A percentile compares a stretch with the other conserved stretches of the same genome.
Conservation (phyloP, 1,139 yeast species). For the Nadsonia starkeyi-henricii region DNA sequence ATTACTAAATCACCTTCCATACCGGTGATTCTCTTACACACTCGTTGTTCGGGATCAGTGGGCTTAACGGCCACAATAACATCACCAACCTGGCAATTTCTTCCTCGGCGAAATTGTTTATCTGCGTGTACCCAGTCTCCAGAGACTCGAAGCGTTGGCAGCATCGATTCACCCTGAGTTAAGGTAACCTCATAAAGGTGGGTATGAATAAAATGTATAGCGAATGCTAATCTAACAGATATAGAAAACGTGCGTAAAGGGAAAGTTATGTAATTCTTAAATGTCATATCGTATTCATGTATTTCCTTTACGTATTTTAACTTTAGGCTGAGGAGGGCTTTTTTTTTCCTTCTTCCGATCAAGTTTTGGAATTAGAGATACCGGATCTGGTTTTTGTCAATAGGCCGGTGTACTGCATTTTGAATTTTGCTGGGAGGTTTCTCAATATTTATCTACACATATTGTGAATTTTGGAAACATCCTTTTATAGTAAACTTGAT, state of each 20-base stretch:
- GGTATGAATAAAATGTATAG: constrained; percentile 52
- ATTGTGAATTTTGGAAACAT: too few species aligned
- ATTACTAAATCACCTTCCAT: constrained; percentile 86
- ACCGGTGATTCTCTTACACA: constrained; percentile 86
- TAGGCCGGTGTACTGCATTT: too few species aligned
- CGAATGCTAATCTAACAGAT: constrained; percentile 47
- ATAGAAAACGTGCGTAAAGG: constrained; percentile 13
- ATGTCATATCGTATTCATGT: background rate
- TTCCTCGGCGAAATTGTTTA: constrained; percentile 45
- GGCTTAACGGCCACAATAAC: constrained; percentile 83
- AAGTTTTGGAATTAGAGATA: too few species aligned
- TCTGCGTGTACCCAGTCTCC: constrained; percentile 73
- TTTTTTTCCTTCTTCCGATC: too few species aligned
- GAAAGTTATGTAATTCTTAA: background rate
- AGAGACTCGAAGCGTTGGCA: constrained; percentile 66
- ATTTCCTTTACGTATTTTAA: too few species aligned
- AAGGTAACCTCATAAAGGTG: constrained; percentile 64
- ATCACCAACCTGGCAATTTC: constrained; percentile 63
- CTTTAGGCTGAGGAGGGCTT: too few species aligned
- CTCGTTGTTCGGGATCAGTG: constrained; percentile 71
- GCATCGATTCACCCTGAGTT: constrained; percentile 89
- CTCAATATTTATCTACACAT: too few species aligned
- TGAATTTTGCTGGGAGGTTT: too few species aligned
- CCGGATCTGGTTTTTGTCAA: too few species aligned
- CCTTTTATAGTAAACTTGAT: too few species aligned